Conservation (phyloP, 2,329 filamentous ascomycete genomes). For the Diaporthe capsici region DNA sequence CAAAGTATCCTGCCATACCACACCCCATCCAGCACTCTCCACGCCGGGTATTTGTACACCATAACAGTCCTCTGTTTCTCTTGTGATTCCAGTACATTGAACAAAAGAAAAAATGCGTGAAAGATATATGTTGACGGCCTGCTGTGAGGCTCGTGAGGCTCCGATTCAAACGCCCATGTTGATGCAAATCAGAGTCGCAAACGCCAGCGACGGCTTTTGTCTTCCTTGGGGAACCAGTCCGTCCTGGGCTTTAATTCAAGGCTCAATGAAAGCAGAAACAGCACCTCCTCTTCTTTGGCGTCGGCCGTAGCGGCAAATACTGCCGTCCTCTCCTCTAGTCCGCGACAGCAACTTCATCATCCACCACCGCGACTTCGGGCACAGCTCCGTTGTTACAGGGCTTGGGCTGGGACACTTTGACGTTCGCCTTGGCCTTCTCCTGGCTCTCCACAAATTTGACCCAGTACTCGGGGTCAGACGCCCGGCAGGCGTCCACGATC, state of each 20-base stretch:
- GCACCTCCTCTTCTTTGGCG: not conserved
- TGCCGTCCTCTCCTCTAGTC: slow-evolving; percentile 19
- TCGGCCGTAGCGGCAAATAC: not conserved
- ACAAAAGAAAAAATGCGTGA: not conserved
- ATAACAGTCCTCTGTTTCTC: not conserved
- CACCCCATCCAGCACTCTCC: not conserved
- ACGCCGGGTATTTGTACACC: slow-evolving; percentile 22
- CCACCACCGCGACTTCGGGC: slow-evolving; percentile 4
- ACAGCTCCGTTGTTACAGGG: not conserved
- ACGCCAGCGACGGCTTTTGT: not conserved
- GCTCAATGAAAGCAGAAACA: slow-evolving; percentile 21
- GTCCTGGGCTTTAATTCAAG: slow-evolving; percentile 10
- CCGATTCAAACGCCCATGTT: slow-evolving; percentile 24
- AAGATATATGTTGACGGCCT: not conserved
- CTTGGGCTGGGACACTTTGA: slow-evolving; percentile 50
- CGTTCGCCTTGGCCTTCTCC: slow-evolving; percentile 70
- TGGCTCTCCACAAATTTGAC: slow-evolving; percentile 73
- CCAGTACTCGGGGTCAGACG: slow-evolving; percentile 77
- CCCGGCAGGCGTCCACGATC: slow-evolving; percentile 64
- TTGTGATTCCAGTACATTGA: slow-evolving; percentile 5
- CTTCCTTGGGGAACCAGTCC: slow-evolving; percentile 4
- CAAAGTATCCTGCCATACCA: not conserved
- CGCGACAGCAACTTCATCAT: slow-evolving; percentile 22
- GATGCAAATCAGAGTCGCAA: slow-evolving; percentile 27
- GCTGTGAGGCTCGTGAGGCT: not conserved